phyloP scores from a whole-genome alignment of 441 rosid genomes.

The Populus hybrid region DNA sequence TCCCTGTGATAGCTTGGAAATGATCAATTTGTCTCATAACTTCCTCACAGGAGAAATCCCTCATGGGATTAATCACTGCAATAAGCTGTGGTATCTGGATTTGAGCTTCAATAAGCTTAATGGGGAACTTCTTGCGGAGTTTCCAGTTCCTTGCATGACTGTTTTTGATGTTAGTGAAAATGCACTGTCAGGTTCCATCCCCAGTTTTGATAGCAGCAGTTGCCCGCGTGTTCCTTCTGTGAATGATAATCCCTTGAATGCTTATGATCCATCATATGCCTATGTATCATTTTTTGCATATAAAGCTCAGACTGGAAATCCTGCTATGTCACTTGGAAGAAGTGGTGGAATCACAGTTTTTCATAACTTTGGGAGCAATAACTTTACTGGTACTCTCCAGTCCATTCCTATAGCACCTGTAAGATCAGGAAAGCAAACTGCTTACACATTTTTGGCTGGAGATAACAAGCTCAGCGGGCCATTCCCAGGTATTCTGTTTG shows the following conservation, averaged over 20 bases:
- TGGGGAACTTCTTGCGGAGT: constrained; percentile 41
- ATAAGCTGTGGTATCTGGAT: constrained; percentile 43
- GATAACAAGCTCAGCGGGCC: constrained; percentile 50
- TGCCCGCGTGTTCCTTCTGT: constrained; percentile 29
- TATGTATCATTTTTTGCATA: constrained; percentile 36
- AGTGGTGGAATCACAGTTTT: constrained; percentile 27
- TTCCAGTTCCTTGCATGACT: constrained; percentile 55
- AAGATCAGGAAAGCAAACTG: constrained; percentile 33
- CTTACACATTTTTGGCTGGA: constrained; percentile 47
- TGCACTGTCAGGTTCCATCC: constrained; percentile 44
- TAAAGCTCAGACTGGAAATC: constrained; percentile 25
- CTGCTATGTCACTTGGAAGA: constrained; percentile 20
- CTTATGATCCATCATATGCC: constrained; percentile 31
- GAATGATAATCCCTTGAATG: constrained; percentile 9
- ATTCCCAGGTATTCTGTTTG: constrained; percentile 43
- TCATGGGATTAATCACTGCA: constrained; percentile 32
- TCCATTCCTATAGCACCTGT: constrained; percentile 41
- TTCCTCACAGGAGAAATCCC: constrained; percentile 44
- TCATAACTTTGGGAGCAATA: constrained; percentile 52
- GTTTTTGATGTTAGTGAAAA: constrained; percentile 53
- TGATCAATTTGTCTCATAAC: constrained; percentile 51
- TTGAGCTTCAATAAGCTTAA: constrained; percentile 43
- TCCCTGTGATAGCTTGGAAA: constrained; percentile 46
- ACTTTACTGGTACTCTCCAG: constrained; percentile 41
- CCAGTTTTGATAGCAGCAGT: constrained; percentile 28